A percentile compares a stretch with the other conserved stretches of the same genome.
These are phyloP conservation scores for Colletotrichum coccodes DNA, from an alignment of 2,329 filamentous ascomycete genomes.

Conservation along the genomic window DNA sequence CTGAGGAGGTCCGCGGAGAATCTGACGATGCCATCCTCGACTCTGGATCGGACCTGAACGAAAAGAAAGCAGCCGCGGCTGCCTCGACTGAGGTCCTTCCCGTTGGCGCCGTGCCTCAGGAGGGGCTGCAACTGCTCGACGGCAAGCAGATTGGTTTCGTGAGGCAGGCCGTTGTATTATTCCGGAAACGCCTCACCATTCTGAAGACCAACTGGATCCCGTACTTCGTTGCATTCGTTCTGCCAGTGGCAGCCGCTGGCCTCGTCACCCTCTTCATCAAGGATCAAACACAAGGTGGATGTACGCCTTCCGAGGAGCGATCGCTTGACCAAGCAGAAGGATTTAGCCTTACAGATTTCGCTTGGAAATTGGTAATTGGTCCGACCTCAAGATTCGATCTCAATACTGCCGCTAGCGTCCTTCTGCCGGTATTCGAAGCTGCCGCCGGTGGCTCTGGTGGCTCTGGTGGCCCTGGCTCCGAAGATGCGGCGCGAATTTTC, in stretches of 20 bases:
- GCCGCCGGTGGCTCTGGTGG: constrained; percentile 35
- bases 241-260: constrained; percentile 83
- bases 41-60: constrained; percentile 24
- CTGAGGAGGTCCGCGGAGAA: constrained; percentile 76
- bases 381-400: constrained; percentile 42
- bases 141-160: constrained; percentile 76
- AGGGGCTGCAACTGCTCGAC: constrained; percentile 68
- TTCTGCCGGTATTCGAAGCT: constrained; percentile 52
- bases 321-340: constrained; percentile 51
- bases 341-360: constrained; percentile 47
- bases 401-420: constrained; percentile 26
- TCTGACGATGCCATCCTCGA: background rate
- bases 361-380: constrained; percentile 52
- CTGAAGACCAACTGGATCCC: constrained; percentile 82
- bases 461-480: constrained; percentile 35
- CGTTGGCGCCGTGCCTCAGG: constrained; percentile 28
- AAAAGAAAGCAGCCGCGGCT: constrained; percentile 41
- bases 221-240: constrained; percentile 77
- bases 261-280: constrained; percentile 82
- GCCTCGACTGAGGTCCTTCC: constrained; percentile 3
- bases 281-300: constrained; percentile 61
- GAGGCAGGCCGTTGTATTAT: constrained; percentile 78
- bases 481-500: constrained; percentile 9
- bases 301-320: constrained; percentile 59
- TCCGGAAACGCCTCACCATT: constrained; percentile 81